Conservation (phyloP, 805 yeast species). For the Kodamaea laetipori region DNA sequence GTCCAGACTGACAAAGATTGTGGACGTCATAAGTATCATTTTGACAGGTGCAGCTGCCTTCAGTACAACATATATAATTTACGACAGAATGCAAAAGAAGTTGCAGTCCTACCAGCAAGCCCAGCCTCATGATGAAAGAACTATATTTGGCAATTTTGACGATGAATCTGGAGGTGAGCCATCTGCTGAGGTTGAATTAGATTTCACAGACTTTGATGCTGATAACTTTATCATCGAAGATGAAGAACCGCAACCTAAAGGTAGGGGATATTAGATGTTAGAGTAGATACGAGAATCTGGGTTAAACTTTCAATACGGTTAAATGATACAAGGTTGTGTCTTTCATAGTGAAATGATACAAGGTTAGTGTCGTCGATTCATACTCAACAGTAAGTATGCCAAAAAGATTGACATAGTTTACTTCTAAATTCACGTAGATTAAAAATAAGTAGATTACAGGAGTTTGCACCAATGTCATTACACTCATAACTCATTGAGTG, state of each 20-base stretch:
- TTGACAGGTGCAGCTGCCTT: constrained; percentile 58
- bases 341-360: too few relatives aligned
- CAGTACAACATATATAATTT: constrained; percentile 66
- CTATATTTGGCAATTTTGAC: constrained; percentile 44
- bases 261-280: not conserved
- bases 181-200: constrained; percentile 33
- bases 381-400: too few relatives aligned
- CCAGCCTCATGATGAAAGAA: constrained; percentile 25
- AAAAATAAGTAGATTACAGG: too few relatives aligned
- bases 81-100: constrained; percentile 51
- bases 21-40: constrained; percentile 63
- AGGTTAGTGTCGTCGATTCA: too few relatives aligned
- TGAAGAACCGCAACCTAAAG: constrained; percentile 29
- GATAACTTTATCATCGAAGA: constrained; percentile 45
- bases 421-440: too few relatives aligned
- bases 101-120: constrained; percentile 29
- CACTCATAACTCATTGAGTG: too few relatives aligned
- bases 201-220: constrained; percentile 39
- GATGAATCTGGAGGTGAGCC: constrained; percentile 31
- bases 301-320: not conserved
- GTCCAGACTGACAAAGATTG: constrained; percentile 51
- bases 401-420: too few relatives aligned
- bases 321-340: too few relatives aligned
- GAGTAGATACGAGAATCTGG: not conserved
- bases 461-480: too few relatives aligned